Evolutionary conservation across 164 flowering plant species (phyloP).

Genomic region (Tetracentron sinense): DNA sequence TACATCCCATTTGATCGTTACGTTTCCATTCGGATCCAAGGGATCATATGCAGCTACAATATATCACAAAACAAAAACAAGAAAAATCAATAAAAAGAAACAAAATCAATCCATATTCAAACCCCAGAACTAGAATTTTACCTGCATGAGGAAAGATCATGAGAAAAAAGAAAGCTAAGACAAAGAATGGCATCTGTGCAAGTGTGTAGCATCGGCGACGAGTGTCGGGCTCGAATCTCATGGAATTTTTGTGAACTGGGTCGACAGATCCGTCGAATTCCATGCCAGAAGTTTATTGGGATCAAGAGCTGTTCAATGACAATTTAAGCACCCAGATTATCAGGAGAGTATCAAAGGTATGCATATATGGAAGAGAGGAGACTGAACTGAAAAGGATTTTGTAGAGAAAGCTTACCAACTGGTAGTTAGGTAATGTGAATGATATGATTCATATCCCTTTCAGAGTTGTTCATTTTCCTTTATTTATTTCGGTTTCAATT

Average conservation of each 20-base stretch:
- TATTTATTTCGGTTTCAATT: too few species aligned
- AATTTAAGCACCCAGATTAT: background rate
- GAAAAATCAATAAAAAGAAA: background rate
- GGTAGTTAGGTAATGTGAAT: background rate
- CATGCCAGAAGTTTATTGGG: slow-evolving; percentile 8
- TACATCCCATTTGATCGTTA: slow-evolving; percentile 60
- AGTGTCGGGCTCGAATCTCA: background rate
- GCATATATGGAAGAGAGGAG: background rate
- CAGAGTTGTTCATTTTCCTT: background rate
- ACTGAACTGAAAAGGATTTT: background rate
- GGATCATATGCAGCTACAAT: slow-evolving; percentile 48
- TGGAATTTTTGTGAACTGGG: background rate
- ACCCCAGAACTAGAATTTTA: background rate
- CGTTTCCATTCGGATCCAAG: slow-evolving; percentile 56
- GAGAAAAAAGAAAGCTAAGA: slow-evolving; percentile 1
- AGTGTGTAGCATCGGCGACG: background rate
- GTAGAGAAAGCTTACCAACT: background rate
- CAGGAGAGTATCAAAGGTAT: background rate
- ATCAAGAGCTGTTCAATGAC: background rate
- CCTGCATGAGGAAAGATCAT: slow-evolving; percentile 14
- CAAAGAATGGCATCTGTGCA: background rate
- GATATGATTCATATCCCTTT: too few species aligned
- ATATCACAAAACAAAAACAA: background rate
- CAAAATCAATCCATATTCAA: background rate
- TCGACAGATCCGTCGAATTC: background rate